Base-by-base conservation (phyloP, 768 basidiomycete genomes). In the Lepiota venenata region DNA sequence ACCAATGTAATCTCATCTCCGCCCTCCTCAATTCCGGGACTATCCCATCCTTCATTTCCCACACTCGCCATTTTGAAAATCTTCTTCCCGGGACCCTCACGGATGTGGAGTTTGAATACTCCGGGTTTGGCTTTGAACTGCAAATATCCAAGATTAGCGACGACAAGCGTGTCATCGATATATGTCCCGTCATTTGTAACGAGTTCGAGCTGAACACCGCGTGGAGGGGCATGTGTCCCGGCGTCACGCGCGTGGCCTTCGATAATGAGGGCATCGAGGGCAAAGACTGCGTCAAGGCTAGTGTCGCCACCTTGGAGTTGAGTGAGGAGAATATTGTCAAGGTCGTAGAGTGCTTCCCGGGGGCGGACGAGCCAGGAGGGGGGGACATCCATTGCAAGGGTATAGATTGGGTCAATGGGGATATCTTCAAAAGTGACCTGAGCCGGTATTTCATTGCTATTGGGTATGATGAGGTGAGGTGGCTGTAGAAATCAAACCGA, bases 111-210 rank as follows among this genome's bases (percentile, higher is more conserved):
- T 43, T 78, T 74, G 73, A 88, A 95, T 0, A 91, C 84, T 1
- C 97, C 97, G 0, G 97, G 97, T 50, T 81, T 88, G 1, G 91
- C 88, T 66, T 93, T 93, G 74, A 98, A 94, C 65, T 99, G 97
- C 51, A 98, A 72, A 69, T 99, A 99, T 1, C 97, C 97, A 4
- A 98, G 74, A 65, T 98, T 99, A 4, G 89, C 93, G 51, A 97
- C 91, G 37, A 98, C 87, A 55, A 85, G 88, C 0, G 97, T 98
- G 61, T 97, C 94, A 6, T 89, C 91, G 12, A 95, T 74, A 4
- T 78, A 71, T 1, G 62, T 63, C 16, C 66, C 62, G 55, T 77
- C 74, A 22, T 71, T 66, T 11, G 70, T 73, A 2, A 81, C 73
- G 1, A 99, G 81, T 63, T 97, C 88, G 2, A 99, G 80, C 61